Evolutionary conservation across 2,329 filamentous ascomycete genomes (phyloP).

Genomic region (Sclerotinia spermophila): DNA sequence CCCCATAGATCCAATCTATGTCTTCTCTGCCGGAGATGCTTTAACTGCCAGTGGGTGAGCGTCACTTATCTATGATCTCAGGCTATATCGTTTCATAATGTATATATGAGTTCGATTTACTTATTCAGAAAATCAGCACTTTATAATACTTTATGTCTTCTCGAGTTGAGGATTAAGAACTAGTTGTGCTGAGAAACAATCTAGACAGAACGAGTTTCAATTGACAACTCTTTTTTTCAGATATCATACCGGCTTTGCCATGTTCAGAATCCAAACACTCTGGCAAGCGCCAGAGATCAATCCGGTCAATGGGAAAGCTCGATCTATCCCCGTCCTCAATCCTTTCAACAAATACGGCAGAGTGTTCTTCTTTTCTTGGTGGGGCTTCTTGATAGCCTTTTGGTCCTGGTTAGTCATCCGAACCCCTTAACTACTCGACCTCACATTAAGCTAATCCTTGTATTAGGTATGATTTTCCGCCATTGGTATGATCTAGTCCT

Average conservation of each 20-base stretch:
- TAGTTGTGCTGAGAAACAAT: neutral
- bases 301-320: constrained; percentile 78
- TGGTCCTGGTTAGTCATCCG: constrained; percentile 72
- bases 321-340: constrained; percentile 75
- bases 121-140: neutral
- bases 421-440: constrained; percentile 45
- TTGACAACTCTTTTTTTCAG: neutral
- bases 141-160: neutral
- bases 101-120: neutral
- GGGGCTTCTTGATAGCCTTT: constrained; percentile 83
- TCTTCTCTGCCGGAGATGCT: constrained; percentile 10
- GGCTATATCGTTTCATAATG: neutral
- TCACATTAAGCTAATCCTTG: constrained; percentile 46
- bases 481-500: constrained; percentile 37
- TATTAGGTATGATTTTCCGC: constrained; percentile 77
- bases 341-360: constrained; percentile 75
- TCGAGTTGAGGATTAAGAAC: neutral
- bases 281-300: constrained; percentile 47
- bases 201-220: neutral
- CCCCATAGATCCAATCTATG: neutral
- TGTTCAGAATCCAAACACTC: constrained; percentile 29
- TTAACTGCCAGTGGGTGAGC: neutral
- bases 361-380: constrained; percentile 87
- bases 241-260: neutral
- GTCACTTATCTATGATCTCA: neutral